Percentiles rank a stretch among this genome's conserved stretches.
phyloP scores from a whole-genome alignment of 2,329 filamentous ascomycete species.

The Aspergillus brasiliensis region DNA sequence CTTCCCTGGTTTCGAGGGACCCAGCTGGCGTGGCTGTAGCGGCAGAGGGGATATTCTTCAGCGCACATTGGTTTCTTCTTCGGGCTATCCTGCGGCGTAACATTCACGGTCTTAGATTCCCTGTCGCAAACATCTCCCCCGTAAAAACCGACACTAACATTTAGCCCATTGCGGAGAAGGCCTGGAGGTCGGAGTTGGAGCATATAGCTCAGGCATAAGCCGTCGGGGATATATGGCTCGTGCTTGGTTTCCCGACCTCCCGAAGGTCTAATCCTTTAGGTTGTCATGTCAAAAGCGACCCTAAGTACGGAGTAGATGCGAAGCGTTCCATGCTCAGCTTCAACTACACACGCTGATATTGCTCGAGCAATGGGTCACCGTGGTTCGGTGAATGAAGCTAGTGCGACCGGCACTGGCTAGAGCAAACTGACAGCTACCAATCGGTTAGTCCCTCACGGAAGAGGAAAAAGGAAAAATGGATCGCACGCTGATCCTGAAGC shows the following conservation, averaged over 20 bases:
- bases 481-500: constrained; percentile 17
- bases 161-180: not conserved
- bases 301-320: not conserved
- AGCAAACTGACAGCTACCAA: constrained; percentile 3
- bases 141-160: not conserved
- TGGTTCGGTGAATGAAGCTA: not conserved
- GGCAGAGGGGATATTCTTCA: not conserved
- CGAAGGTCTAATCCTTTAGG: not conserved
- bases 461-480: not conserved
- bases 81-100: not conserved
- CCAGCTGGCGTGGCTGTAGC: not conserved
- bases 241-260: constrained; percentile 1
- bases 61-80: too few species aligned
- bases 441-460: not conserved
- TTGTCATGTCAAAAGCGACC: not conserved
- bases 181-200: not conserved
- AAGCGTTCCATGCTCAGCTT: not conserved
- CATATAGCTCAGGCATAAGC: not conserved
- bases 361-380: not conserved
- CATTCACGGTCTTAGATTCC: not conserved
- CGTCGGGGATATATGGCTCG: not conserved
- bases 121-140: not conserved
- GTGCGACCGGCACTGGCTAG: not conserved
- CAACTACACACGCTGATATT: not conserved
- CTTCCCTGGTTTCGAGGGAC: not conserved